Evolutionary conservation across 257 asterid species (phyloP).

Genomic region (Fraxinus pennsylvanica): DNA sequence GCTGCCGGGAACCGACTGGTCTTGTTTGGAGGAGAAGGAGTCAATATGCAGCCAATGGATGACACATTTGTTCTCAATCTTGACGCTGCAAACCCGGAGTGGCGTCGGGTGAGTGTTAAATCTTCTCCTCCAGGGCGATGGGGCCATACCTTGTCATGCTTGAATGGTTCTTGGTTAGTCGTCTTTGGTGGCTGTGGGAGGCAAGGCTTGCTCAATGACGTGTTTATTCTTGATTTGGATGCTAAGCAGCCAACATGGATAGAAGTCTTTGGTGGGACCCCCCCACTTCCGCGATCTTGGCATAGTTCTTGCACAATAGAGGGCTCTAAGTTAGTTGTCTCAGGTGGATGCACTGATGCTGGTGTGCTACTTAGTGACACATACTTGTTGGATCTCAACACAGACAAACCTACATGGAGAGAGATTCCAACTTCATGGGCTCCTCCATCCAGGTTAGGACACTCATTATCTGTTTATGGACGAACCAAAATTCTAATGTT

Average conservation of each 20-base stretch:
- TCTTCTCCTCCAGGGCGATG: slow-evolving; percentile 92
- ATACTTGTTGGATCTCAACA: slow-evolving; percentile 63
- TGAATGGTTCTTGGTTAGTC: slow-evolving; percentile 77
- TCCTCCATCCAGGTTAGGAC: slow-evolving; percentile 80
- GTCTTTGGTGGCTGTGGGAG: slow-evolving; percentile 89
- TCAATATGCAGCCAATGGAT: slow-evolving; percentile 94
- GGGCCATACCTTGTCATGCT: slow-evolving; percentile 88
- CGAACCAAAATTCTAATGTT: slow-evolving; percentile 74
- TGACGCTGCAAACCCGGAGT: slow-evolving; percentile 68
- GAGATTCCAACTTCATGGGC: slow-evolving; percentile 72
- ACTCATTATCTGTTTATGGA: slow-evolving; percentile 82
- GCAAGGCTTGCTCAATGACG: slow-evolving; percentile 80
- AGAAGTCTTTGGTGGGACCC: slow-evolving; percentile 74
- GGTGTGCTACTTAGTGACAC: slow-evolving; percentile 84
- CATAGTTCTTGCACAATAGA: slow-evolving; percentile 90
- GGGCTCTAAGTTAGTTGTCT: slow-evolving; percentile 79
- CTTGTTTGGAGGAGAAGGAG: slow-evolving; percentile 90
- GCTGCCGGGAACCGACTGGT: slow-evolving; percentile 85
- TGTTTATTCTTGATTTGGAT: slow-evolving; percentile 74
- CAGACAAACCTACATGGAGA: slow-evolving; percentile 70
- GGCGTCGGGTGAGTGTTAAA: slow-evolving; percentile 73
- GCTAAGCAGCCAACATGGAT: slow-evolving; percentile 89
- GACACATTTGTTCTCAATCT: slow-evolving; percentile 89
- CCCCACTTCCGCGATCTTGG: slow-evolving; percentile 85
- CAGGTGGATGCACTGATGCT: slow-evolving; percentile 90